Evolutionary conservation across 371 early-diverging fungal genomes (phyloP), one percentile per base, ranked within the genome.

Genomic region (Umbelopsis sp.): DNA sequence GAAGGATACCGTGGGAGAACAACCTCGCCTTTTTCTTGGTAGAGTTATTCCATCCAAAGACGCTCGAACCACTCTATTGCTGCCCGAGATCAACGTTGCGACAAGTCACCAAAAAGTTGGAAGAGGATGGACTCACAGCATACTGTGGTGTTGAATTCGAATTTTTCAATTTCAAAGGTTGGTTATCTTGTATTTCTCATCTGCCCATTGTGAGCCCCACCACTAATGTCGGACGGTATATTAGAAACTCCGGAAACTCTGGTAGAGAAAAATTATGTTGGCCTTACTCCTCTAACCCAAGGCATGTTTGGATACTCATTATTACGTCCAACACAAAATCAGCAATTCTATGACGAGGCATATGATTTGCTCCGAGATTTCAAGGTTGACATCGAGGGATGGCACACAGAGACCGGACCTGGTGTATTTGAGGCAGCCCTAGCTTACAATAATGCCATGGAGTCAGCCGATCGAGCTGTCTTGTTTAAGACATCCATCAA

Each of bases 221-320:
- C 7, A 41, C 41, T 41, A 41, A 41, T 41, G 41, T 5, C 41
- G 41, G 41, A 22, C 22, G 22, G 29, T 41, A 29, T 32, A 18
- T 22, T 72, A 92, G 94, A 94, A 76, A 89, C 90, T 0, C 85
- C 89, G 16, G 86, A 88, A 11, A 78, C 87, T 16, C 53, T 93
- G 32, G 83, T 73, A 0, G 79, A 72, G 45, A 92, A 94, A 74
- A 77, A 85, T 4, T 83, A 88, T 66, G 71, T 79, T 14, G 75
- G 77, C 6, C 80, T 87, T 11, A 67, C 66, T 3, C 87, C 90
- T 11, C 72, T 95, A 14, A 91, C 93, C 0, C 77, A 86, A 18
- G 95, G 93, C 16, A 93, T 92, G 92, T 92, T 90, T 76, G 94
- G 94, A n/a, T 94, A 93, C 70, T 90, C 91, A 4, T 67, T 93